Base-by-base conservation (phyloP, 768 basidiomycete species). In the Boletus rufocinnamomeus region DNA sequence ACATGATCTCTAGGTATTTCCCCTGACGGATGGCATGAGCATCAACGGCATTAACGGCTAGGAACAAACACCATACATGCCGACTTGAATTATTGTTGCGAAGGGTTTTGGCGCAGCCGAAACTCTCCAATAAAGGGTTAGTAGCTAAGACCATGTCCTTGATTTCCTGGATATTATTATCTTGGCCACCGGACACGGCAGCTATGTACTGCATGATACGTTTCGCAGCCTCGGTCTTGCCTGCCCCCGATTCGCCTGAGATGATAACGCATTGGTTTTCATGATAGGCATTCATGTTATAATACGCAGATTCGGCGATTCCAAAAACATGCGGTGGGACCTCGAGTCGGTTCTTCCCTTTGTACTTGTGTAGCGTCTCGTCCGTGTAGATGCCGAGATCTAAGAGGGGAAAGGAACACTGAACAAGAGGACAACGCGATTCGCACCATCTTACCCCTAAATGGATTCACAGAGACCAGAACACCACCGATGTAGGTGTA, bases 181-280 rank as follows among this genome's bases (percentile, higher is more conserved):
- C 91, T 62, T 86, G 85, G 25, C 84, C 90, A 48, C 93, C 92
- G 17, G 93, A 94, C 0, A 98, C 97, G 11, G 93, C 97, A 17
- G 97, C 97, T 65, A 99, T 96, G 70, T 99, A 99, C 73, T 98
- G 95, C 97, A 99, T 99, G 75, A 99, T 98, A 50, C 95, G 86
- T 74, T 98, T 98, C 23, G 97, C 97, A 4, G 97, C 97, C 75
- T 98, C 97, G 4, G 97, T 99, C 81, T 99, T 99, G 51, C 97
- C 97, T 5, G 97, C 97, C 51, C 97, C 97, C 17, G 95, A 98
- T 78, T 99, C 97, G 54, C 97, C 97, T 37, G 95, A 95, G 68
- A 99, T 98, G 76, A 99, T 99, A 54, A 99, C 96, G 72, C 96
- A 98, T 77, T 99, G 97, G 69, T 98, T 99, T 76, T 99, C 96